A percentile compares a stretch with the other conserved stretches of the same genome.
Conservation (phyloP, 768 basidiomycete genomes). For the Sistotremastrum suecicum region DNA sequence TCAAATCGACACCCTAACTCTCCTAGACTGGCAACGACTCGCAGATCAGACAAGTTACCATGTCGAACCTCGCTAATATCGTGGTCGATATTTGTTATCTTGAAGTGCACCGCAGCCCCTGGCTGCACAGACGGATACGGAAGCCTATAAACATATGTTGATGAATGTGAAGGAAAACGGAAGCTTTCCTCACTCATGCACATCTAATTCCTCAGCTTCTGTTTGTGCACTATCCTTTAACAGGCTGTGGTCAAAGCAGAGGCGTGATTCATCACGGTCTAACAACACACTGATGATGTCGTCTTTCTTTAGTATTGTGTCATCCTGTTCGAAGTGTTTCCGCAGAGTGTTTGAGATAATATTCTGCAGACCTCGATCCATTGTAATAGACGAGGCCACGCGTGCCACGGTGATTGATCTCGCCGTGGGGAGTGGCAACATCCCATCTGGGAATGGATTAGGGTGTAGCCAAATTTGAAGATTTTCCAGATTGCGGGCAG, state of each 20-base stretch:
- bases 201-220: constrained; percentile 15
- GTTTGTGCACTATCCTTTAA: constrained; percentile 5
- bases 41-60: constrained; percentile 26
- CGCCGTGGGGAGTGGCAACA: constrained; percentile 55
- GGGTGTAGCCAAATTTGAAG: constrained; percentile 26
- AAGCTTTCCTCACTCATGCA: constrained; percentile 9
- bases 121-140: not conserved
- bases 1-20: constrained; percentile 84
- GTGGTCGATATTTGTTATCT: constrained; percentile 64
- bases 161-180: not conserved
- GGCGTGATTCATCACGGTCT: constrained; percentile 28
- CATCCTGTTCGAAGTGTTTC: constrained; percentile 39
- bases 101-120: constrained; percentile 55
- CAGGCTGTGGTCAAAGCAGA: constrained; percentile 1
- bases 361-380: constrained; percentile 46
- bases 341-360: constrained; percentile 50
- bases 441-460: constrained; percentile 45
- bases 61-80: constrained; percentile 28
- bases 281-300: constrained; percentile 60
- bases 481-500: constrained; percentile 3
- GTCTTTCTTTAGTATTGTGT: constrained; percentile 51
- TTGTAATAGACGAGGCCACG: constrained; percentile 63
- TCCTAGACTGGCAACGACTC: constrained; percentile 42
- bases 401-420: constrained; percentile 59
- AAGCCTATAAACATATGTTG: not conserved